phyloP scores from a whole-genome alignment of 345 rosid species.

The Populus euphratica region DNA sequence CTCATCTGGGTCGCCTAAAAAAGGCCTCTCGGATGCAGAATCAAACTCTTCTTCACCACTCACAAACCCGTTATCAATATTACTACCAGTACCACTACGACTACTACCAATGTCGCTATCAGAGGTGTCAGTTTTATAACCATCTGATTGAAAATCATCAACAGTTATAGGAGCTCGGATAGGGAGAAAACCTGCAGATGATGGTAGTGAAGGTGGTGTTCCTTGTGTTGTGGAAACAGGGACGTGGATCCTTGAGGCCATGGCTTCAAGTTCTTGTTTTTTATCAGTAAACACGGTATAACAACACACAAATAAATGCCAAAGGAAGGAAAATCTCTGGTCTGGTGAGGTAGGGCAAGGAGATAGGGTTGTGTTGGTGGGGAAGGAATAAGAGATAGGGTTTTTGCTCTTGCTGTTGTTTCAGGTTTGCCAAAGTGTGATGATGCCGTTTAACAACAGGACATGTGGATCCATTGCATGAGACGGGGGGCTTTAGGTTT shows the following conservation, averaged over 20 bases:
- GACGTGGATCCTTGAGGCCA: conserved; percentile 34
- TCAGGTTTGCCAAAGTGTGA: neutral
- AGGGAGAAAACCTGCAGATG: conserved; percentile 45
- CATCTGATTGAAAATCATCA: conserved; percentile 39
- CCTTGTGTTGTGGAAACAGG: conserved; percentile 30
- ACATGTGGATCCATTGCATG: neutral
- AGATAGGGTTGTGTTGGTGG: neutral
- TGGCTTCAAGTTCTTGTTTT: conserved; percentile 10
- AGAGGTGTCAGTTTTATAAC: conserved; percentile 21
- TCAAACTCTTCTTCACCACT: conserved; percentile 49
- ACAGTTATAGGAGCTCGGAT: conserved; percentile 70
- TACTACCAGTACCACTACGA: conserved; percentile 26
- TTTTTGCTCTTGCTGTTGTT: neutral
- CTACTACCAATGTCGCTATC: conserved; percentile 5
- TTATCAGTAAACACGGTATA: neutral
- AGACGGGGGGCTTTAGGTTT: neutral
- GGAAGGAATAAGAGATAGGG: neutral
- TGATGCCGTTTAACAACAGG: neutral
- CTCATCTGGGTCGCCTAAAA: conserved; percentile 32
- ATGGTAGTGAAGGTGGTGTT: conserved; percentile 7
- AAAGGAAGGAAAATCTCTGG: conserved; percentile 8
- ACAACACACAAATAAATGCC: neutral
- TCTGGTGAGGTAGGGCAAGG: neutral
- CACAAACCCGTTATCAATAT: conserved; percentile 34
- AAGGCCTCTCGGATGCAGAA: conserved; percentile 37